phyloP scores from a whole-genome alignment of 1,284 basidiomycete species.

The Neolentinus lepideus region DNA sequence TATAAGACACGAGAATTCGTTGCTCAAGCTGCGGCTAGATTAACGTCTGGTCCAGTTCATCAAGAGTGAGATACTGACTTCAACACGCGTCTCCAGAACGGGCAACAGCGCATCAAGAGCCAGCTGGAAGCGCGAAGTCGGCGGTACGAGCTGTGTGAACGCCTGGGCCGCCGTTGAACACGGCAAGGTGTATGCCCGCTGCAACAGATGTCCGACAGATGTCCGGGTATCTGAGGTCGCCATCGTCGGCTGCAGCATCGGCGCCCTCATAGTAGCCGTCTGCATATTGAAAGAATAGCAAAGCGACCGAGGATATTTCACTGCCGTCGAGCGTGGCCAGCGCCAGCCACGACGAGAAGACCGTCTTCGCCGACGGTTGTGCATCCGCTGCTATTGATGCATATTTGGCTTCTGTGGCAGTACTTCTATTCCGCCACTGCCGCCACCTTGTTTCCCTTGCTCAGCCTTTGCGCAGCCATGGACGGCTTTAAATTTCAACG shows the following conservation, averaged over 20 bases:
- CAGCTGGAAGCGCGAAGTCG: conserved; percentile 65
- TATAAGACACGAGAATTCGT: conserved; percentile 68
- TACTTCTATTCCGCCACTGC: too few relatives aligned
- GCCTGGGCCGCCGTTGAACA: conserved; percentile 69
- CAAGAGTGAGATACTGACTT: conserved; percentile 17
- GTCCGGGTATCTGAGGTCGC: conserved; percentile 26
- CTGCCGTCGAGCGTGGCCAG: not conserved
- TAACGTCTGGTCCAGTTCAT: not conserved
- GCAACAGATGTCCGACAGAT: conserved; percentile 55
- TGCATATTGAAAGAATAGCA: not conserved
- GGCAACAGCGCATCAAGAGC: conserved; percentile 72
- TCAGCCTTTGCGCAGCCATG: too few relatives aligned
- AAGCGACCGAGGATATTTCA: not conserved
- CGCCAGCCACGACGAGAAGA: not conserved
- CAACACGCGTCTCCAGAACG: conserved; percentile 42
- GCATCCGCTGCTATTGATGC: not conserved
- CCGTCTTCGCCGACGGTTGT: not conserved
- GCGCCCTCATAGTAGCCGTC: not conserved
- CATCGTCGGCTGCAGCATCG: not conserved
- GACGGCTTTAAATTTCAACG: too few relatives aligned
- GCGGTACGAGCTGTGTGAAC: conserved; percentile 65
- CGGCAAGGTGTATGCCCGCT: conserved; percentile 54
- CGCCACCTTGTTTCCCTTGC: too few relatives aligned
- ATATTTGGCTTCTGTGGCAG: too few relatives aligned
- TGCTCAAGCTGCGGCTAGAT: conserved; percentile 43